Base-by-base conservation (phyloP, 1,284 basidiomycete species). In the Ceratobasidium sp. region DNA sequence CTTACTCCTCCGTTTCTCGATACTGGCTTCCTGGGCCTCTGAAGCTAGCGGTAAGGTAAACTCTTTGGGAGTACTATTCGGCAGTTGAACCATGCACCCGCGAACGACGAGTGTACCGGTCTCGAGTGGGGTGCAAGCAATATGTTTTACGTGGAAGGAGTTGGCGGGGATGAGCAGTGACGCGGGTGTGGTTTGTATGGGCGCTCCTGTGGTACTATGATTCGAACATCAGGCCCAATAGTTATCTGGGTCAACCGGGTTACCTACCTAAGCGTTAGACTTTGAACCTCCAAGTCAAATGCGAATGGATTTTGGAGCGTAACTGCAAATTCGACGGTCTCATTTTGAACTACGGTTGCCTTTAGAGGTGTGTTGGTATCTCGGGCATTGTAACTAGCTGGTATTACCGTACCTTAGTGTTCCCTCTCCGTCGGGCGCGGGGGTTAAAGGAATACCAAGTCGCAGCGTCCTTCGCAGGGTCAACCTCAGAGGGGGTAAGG, bases 291-390 rank as follows among this genome's bases (percentile, higher is more conserved):
- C 9, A 99, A 81, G 70, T 95, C 91, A 76, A 98, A 94, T 0
- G 90, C 84, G 75, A 91, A 96, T 0, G 93, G 91, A 75, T 99
- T 99, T 70, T 87, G 85, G n/a, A 99, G 79, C 9, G 90, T 89
- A 30, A 98, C 82, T 29, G 88, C 82, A 72, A 98, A 84, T 73
- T 96, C 91, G 19, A 94, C 80, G 2, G 79, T 77, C 77, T 99
- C 96, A 72, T 90, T 89, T 75, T 92, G 90, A 1, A 96, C 90
- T 2, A 95, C 83, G 8, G 90, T 76, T 1, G 83, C 81, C 81
- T 85, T 83, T 0, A 36, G 80, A 85, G 47, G 46, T 5, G 14
- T 62, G 57, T 66, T 73, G 68, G 66, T 62, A 72, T 66, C 58
- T 71, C n/a, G n/a, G n/a, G n/a, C n/a, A n/a, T n/a, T n/a, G n/a